Percentiles rank a stretch among this genome's conserved stretches.
Evolutionary conservation across 1,139 yeast species (phyloP).

Genomic region (Scheffersomyces lignicola): DNA sequence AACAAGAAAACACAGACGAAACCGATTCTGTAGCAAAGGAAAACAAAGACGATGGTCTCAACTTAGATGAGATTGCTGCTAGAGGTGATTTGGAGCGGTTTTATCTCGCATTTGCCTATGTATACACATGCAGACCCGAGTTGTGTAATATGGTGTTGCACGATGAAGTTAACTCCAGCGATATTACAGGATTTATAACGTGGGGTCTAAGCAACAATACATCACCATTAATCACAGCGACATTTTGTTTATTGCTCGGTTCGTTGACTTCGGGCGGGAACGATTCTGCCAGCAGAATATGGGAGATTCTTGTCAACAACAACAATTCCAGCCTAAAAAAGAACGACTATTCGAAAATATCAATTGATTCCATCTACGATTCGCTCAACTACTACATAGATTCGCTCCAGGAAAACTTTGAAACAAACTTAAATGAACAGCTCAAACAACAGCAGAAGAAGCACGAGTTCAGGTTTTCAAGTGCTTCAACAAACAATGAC

Average conservation of each 20-base stretch:
- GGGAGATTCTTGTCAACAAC: constrained; percentile 41
- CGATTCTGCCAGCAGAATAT: constrained; percentile 44
- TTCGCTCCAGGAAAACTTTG: constrained; percentile 47
- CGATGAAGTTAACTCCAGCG: constrained; percentile 48
- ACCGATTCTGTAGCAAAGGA: no score
- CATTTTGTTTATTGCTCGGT: constrained; percentile 77
- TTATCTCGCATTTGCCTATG: constrained; percentile 72
- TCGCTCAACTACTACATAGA: constrained; percentile 57
- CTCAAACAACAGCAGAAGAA: constrained; percentile 33
- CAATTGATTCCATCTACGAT: constrained; percentile 61
- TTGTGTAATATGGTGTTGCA: constrained; percentile 69
- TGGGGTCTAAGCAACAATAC: constrained; percentile 87
- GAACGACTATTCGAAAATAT: constrained; percentile 46
- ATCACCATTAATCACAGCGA: constrained; percentile 79
- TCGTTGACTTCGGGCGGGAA: constrained; percentile 66
- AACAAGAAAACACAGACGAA: constrained; percentile 25
- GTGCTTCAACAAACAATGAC: constrained; percentile 14
- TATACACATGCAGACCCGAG: constrained; percentile 62
- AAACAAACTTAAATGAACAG: constrained; percentile 34
- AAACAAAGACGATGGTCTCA: constrained; percentile 22
- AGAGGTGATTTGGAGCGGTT: constrained; percentile 88
- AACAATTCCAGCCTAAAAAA: constrained; percentile 30
- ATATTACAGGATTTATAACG: constrained; percentile 67
- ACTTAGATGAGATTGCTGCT: constrained; percentile 58
- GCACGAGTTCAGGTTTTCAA: constrained; percentile 37